Conservation (phyloP, 106 monocot genomes). For the Triglochin maritima region DNA sequence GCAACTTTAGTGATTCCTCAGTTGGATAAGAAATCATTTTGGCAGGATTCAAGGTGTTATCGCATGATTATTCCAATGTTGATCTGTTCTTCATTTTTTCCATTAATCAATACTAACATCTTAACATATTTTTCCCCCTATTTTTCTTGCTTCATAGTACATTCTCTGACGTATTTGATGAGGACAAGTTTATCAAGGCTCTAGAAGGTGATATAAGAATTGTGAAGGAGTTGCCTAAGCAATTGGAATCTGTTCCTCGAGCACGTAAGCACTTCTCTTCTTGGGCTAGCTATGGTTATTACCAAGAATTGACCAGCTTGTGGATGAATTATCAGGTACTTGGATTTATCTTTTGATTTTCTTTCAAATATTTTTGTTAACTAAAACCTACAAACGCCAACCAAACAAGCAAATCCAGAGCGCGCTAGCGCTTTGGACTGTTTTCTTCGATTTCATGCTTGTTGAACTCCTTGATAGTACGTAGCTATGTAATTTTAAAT, state of each 20-base stretch:
- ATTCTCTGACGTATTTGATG: conserved; percentile 90
- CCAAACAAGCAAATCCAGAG: too few relatives aligned
- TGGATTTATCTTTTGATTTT: neutral
- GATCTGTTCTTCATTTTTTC: too few relatives aligned
- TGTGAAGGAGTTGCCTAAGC: conserved; percentile 51
- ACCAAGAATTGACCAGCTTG: conserved; percentile 51
- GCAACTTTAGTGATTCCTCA: conserved; percentile 84
- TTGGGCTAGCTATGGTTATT: conserved; percentile 68
- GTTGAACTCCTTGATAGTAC: too few relatives aligned
- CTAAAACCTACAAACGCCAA: too few relatives aligned
- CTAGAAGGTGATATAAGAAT: conserved; percentile 67
- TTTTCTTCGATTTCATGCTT: too few relatives aligned
- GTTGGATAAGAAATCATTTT: conserved; percentile 84
- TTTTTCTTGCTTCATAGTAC: conserved; percentile 20
- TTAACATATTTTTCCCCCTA: too few relatives aligned
- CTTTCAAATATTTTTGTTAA: neutral
- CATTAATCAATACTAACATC: too few relatives aligned
- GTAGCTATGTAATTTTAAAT: too few relatives aligned
- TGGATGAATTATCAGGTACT: conserved; percentile 74
- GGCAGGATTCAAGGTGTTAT: conserved; percentile 78
- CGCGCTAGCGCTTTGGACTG: too few relatives aligned
- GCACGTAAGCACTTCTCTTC: conserved; percentile 88
- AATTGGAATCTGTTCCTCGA: conserved; percentile 57
- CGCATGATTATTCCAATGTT: neutral
- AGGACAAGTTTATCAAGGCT: conserved; percentile 64